Evolutionary conservation across 331 rosid genomes (phyloP).

Genomic region (Spiraea crenata): DNA sequence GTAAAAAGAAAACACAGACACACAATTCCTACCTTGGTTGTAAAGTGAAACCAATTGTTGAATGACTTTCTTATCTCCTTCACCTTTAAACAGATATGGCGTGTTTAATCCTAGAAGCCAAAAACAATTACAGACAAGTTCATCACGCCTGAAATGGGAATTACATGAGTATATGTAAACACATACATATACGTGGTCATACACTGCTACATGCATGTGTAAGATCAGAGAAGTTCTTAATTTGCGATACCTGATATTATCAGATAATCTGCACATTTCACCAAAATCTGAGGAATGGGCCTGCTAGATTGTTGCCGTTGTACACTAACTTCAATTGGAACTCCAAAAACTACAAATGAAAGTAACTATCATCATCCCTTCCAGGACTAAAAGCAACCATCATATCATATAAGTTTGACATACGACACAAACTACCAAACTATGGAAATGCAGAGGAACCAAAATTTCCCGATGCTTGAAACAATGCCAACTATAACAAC

Average conservation of each 20-base stretch:
- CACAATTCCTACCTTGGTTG: conserved; percentile 68
- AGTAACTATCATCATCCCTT: neutral
- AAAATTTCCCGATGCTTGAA: neutral
- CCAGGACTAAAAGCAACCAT: neutral
- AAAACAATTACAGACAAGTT: conserved; percentile 24
- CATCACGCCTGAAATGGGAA: conserved; percentile 17
- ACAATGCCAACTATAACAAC: neutral
- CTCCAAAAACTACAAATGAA: conserved; percentile 68
- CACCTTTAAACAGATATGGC: conserved; percentile 71
- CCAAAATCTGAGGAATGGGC: conserved; percentile 77
- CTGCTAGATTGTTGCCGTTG: conserved; percentile 75
- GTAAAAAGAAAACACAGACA: neutral
- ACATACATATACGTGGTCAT: neutral
- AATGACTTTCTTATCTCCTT: conserved; percentile 77
- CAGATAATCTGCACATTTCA: conserved; percentile 85
- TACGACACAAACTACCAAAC: conserved; percentile 6
- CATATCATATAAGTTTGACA: neutral
- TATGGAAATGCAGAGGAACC: conserved; percentile 3
- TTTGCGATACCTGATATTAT: conserved; percentile 71
- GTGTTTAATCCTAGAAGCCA: conserved; percentile 64
- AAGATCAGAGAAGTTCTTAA: conserved; percentile 5
- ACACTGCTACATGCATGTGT: neutral
- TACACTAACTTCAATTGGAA: conserved; percentile 77
- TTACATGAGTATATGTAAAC: neutral
- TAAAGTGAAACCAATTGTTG: conserved; percentile 79